phyloP scores from a whole-genome alignment of 2,329 filamentous ascomycete genomes.

The Xylogone sp. region DNA sequence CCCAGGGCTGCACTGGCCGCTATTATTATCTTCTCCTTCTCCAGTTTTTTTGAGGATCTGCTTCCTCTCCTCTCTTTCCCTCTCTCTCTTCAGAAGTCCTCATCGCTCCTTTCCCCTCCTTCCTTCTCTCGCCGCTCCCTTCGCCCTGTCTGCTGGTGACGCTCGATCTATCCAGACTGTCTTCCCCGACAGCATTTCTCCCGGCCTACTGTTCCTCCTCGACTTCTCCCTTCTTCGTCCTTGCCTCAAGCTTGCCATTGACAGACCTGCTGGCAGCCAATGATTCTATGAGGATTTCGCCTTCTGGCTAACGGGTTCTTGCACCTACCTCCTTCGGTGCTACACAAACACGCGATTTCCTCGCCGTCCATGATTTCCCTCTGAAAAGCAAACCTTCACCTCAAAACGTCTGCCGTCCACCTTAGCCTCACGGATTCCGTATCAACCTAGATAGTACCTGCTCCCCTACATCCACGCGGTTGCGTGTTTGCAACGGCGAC shows the following conservation, averaged over 20 bases:
- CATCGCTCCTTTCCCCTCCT: not conserved
- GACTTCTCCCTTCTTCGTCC: too few relatives aligned
- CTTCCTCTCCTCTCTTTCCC: not conserved
- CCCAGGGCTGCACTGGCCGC: not conserved
- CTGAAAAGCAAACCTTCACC: not conserved
- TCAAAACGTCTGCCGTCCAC: too few relatives aligned
- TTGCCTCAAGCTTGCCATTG: too few relatives aligned
- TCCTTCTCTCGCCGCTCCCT: not conserved
- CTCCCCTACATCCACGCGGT: too few relatives aligned
- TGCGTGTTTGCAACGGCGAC: too few relatives aligned
- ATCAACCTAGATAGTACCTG: too few relatives aligned
- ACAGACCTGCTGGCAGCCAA: not conserved
- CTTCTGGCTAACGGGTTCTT: not conserved
- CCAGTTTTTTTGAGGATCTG: not conserved
- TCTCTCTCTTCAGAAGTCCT: not conserved
- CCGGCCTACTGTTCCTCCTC: not conserved
- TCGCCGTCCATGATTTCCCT: not conserved
- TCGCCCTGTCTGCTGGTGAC: not conserved
- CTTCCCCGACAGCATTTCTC: not conserved
- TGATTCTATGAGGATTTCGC: not conserved
- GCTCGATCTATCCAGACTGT: not conserved
- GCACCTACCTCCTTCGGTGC: not conserved
- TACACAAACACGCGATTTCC: not conserved
- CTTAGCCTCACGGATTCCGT: not conserved
- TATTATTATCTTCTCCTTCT: not conserved